These are phyloP conservation scores for Boletellus ananiceps DNA, from an alignment of 768 basidiomycete genomes.

Conservation along the genomic window DNA sequence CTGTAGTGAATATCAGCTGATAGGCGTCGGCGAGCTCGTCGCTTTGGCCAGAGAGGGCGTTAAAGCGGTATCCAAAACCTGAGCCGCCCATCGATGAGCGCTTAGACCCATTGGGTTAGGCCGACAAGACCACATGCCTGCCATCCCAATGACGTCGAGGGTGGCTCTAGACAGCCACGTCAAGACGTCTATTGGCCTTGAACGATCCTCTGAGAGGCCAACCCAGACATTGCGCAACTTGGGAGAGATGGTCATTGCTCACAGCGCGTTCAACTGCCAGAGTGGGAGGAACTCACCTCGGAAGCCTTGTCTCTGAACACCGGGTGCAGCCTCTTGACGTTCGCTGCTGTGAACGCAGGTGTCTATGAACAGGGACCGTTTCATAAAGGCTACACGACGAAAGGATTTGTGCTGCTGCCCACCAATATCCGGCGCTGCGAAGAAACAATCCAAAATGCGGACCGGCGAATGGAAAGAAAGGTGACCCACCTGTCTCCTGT, in stretches of 20 bases:
- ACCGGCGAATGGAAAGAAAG: neutral
- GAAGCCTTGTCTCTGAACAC: conserved; percentile 57
- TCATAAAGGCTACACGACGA: neutral
- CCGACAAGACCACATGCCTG: conserved; percentile 36
- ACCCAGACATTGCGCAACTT: conserved; percentile 48
- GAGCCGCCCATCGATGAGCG: conserved; percentile 7
- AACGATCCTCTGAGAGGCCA: conserved; percentile 19
- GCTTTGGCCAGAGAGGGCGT: conserved; percentile 43
- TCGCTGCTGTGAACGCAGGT: conserved; percentile 48
- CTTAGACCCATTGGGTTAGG: neutral
- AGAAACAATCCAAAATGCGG: conserved; percentile 2
- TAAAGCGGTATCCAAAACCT: conserved; percentile 56
- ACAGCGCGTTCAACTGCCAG: neutral
- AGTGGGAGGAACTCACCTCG: conserved; percentile 34
- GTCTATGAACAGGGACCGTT: conserved; percentile 26
- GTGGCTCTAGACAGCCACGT: conserved; percentile 65
- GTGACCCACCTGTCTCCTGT: conserved; percentile 44
- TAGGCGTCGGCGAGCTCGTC: conserved; percentile 57
- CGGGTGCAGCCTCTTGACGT: conserved; percentile 48
- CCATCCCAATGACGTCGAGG: conserved; percentile 73
- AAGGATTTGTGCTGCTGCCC: conserved; percentile 20
- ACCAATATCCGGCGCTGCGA: conserved; percentile 48
- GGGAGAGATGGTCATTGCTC: neutral
- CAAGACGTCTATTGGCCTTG: conserved; percentile 49
- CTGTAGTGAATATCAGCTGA: conserved; percentile 47